Evolutionary conservation across 2,329 filamentous ascomycete genomes (phyloP).

Genomic region (Claviceps sp.): DNA sequence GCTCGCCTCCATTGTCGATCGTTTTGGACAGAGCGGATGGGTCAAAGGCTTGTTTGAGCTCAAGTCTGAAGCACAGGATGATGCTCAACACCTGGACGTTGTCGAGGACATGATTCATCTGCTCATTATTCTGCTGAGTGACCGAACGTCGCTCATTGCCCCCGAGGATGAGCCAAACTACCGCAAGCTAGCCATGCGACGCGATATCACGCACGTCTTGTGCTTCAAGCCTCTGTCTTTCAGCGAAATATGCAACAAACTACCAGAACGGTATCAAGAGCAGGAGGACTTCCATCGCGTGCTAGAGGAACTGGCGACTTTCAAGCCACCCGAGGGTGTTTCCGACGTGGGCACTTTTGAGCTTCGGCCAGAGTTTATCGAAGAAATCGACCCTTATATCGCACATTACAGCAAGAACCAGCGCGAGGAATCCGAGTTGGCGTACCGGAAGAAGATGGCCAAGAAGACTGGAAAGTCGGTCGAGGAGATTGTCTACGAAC

Average conservation of each 20-base stretch:
- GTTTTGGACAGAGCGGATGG: slow-evolving; percentile 82
- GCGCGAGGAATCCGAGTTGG: slow-evolving; percentile 82
- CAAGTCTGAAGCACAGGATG: slow-evolving; percentile 64
- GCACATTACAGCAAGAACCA: slow-evolving; percentile 96
- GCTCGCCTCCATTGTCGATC: slow-evolving; percentile 78
- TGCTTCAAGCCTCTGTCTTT: slow-evolving; percentile 95
- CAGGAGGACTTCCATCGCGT: slow-evolving; percentile 77
- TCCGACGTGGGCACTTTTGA: slow-evolving; percentile 92
- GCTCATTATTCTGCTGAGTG: slow-evolving; percentile 78
- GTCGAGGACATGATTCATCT: slow-evolving; percentile 94
- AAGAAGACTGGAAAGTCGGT: slow-evolving; percentile 71
- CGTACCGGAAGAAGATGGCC: slow-evolving; percentile 76
- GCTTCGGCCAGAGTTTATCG: slow-evolving; percentile 71
- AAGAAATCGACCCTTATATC: slow-evolving; percentile 88
- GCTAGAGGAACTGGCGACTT: slow-evolving; percentile 76
- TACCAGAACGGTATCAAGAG: slow-evolving; percentile 82
- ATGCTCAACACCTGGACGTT: slow-evolving; percentile 77
- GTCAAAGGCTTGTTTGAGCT: slow-evolving; percentile 68
- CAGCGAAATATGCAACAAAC: slow-evolving; percentile 73
- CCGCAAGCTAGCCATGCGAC: slow-evolving; percentile 59
- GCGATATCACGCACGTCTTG: slow-evolving; percentile 83
- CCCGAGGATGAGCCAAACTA: slow-evolving; percentile 51
- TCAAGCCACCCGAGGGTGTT: slow-evolving; percentile 79
- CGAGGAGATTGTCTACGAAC: slow-evolving; percentile 84
- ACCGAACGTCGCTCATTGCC: slow-evolving; percentile 67